phyloP scores from a whole-genome alignment of 306 rosid genomes.

The Cucurbita moschata region DNA sequence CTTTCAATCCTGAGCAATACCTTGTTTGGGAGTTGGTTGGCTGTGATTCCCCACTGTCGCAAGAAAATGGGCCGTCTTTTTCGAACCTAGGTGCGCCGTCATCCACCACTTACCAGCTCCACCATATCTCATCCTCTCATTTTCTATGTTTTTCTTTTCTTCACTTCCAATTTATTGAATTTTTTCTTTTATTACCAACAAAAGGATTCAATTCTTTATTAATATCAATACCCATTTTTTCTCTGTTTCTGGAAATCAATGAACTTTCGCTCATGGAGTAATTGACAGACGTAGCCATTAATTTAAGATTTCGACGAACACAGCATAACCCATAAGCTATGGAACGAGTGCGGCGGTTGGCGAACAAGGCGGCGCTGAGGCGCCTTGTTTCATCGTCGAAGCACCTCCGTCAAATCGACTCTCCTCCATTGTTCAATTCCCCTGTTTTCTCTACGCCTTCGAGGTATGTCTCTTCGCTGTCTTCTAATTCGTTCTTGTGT shows the following conservation, averaged over 20 bases:
- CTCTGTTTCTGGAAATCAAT: background rate
- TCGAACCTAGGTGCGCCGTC: constrained; percentile 32
- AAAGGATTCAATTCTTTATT: background rate
- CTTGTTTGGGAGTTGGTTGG: background rate
- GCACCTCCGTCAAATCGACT: constrained; percentile 40
- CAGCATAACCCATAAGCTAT: constrained; percentile 9
- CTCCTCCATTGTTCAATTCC: constrained; percentile 23
- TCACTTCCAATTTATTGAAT: background rate
- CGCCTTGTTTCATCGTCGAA: constrained; percentile 73
- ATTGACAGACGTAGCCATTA: background rate
- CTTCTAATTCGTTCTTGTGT: constrained; percentile 29
- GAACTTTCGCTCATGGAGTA: background rate
- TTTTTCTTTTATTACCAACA: background rate
- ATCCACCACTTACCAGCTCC: constrained; percentile 37
- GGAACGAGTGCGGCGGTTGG: constrained; percentile 94
- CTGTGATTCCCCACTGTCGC: background rate
- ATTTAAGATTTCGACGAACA: background rate
- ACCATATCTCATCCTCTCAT: constrained; percentile 26
- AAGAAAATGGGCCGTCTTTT: constrained; percentile 28
- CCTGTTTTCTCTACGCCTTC: constrained; percentile 46
- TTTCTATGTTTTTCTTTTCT: background rate
- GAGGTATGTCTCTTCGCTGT: constrained; percentile 55
- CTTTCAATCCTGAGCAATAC: constrained; percentile 29
- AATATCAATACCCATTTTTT: background rate
- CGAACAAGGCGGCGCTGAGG: constrained; percentile 70